phyloP scores from a whole-genome alignment of 495 filamentous ascomycete species.

The Hypoxylon subgilvum region DNA sequence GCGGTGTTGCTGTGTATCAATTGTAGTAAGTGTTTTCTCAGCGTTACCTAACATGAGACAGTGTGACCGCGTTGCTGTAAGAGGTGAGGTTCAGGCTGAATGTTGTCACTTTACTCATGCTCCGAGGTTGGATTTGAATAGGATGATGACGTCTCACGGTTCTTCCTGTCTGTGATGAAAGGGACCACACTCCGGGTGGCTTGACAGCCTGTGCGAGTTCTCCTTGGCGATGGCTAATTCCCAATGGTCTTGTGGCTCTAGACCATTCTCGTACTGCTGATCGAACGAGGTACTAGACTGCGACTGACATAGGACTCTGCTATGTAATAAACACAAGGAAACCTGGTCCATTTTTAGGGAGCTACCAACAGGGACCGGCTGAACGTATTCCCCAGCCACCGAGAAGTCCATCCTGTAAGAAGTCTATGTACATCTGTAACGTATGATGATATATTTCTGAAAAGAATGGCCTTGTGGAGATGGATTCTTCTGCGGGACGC shows the following conservation, averaged over 20 bases:
- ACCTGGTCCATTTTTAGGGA: too few species aligned
- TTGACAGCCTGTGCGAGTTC: not conserved
- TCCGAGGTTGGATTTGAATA: not conserved
- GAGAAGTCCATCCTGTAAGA: too few species aligned
- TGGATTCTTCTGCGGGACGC: slow-evolving; percentile 4
- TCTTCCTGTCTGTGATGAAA: not conserved
- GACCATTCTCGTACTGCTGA: not conserved
- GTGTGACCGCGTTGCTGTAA: not conserved
- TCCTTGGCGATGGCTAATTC: not conserved
- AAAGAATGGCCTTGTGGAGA: too few species aligned
- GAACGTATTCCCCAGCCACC: too few species aligned
- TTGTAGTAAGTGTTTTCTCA: not conserved
- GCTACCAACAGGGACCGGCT: too few species aligned
- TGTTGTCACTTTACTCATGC: not conserved
- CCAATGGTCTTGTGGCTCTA: not conserved
- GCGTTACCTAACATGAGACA: not conserved
- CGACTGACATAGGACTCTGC: not conserved
- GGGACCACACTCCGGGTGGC: not conserved
- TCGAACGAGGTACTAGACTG: not conserved
- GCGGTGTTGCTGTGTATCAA: not conserved
- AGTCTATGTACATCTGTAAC: too few species aligned
- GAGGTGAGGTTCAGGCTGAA: not conserved
- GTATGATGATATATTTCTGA: too few species aligned
- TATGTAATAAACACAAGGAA: not conserved
- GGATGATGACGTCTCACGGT: not conserved